These are phyloP conservation scores for Dichotomopilus funicola DNA, from an alignment of 2,329 filamentous ascomycete genomes.

Conservation along the genomic window DNA sequence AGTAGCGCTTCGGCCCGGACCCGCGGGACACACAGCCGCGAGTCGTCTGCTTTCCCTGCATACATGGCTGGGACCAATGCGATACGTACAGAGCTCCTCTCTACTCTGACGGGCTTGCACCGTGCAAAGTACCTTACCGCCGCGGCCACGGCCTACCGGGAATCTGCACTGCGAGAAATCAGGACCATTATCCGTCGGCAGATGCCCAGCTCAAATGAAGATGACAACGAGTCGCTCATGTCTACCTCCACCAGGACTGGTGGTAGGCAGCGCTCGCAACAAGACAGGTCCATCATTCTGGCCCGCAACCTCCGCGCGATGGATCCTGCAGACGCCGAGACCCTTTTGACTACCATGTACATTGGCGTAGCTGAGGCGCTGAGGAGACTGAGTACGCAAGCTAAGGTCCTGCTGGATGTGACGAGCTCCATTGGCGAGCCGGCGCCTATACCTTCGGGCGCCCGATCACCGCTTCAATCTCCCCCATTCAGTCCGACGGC, in stretches of 20 bases:
- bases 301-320: conserved; percentile 82
- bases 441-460: conserved; percentile 28
- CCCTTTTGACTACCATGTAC: conserved; percentile 75
- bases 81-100: conserved; percentile 63
- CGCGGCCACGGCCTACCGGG: conserved; percentile 78
- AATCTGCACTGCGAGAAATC: conserved; percentile 78
- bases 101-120: conserved; percentile 71
- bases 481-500: conserved; percentile 47
- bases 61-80: conserved; percentile 69
- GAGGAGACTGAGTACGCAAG: conserved; percentile 77
- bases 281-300: conserved; percentile 83
- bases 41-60: conserved; percentile 64
- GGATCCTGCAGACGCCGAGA: conserved; percentile 77
- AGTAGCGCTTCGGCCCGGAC: conserved; percentile 67
- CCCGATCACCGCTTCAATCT: conserved; percentile 44
- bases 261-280: conserved; percentile 63
- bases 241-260: conserved; percentile 71
- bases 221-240: conserved; percentile 85
- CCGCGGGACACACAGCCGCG: conserved; percentile 59
- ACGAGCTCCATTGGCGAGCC: conserved; percentile 62
- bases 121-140: conserved; percentile 71
- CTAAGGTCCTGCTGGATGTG: conserved; percentile 91
- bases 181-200: conserved; percentile 76
- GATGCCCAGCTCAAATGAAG: conserved; percentile 86
- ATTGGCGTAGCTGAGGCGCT: conserved; percentile 82